phyloP scores from a whole-genome alignment of 2,329 filamentous ascomycete genomes.

The Akanthomyces lecanii region DNA sequence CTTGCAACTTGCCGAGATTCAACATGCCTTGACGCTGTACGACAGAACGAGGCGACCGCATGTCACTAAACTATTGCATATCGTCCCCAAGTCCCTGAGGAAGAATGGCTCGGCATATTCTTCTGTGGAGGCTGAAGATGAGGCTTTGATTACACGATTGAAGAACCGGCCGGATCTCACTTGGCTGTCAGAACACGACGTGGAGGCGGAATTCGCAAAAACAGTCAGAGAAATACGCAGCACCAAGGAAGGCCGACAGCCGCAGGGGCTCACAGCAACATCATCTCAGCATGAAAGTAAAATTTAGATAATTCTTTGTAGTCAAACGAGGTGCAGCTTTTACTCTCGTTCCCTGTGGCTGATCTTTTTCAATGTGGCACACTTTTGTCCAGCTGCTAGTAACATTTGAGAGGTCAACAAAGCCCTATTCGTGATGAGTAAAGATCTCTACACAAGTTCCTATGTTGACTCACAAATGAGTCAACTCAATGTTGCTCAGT shows the following conservation, averaged over 20 bases:
- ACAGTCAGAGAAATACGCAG: not conserved
- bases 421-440: not conserved
- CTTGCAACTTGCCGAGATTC: not conserved
- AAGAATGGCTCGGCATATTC: not conserved
- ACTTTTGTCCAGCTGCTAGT: not conserved
- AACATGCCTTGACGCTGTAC: conserved; percentile 7
- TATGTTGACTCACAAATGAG: not conserved
- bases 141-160: conserved; percentile 15
- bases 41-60: conserved; percentile 19
- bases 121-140: conserved; percentile 9
- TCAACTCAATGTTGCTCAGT: not conserved
- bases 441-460: not conserved
- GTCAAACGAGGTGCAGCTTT: not conserved
- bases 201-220: conserved; percentile 15
- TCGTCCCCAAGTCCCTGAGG: conserved; percentile 10
- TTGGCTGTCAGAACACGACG: conserved; percentile 21
- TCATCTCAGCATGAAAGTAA: not conserved
- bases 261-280: no score
- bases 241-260: not conserved
- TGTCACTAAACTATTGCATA: conserved; percentile 15
- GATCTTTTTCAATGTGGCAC: no score
- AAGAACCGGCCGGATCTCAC: conserved; percentile 17
- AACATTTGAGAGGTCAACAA: not conserved
- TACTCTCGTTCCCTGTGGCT: no score
- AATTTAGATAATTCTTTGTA: not conserved